Evolutionary conservation across 2,329 filamentous ascomycete species (phyloP), one percentile per base, ranked within the genome.

Genomic region (Penicillium thymicola): DNA sequence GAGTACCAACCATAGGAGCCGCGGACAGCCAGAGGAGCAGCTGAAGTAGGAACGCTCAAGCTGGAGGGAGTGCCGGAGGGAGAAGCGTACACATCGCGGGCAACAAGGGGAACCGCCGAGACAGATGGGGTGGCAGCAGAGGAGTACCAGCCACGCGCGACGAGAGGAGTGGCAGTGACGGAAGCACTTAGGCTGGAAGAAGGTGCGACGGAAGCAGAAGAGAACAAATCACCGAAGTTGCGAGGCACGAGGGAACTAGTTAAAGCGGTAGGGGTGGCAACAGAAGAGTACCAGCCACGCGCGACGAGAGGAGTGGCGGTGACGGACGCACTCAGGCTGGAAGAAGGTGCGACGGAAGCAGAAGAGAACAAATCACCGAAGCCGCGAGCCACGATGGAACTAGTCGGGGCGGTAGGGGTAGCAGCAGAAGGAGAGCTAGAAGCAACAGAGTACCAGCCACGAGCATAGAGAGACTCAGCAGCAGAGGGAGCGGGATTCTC

Each of bases 361-460:
- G 51, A 58, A 18, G 55, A 49, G 8, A n/a, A 48, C 55, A 46
- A 50, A 23, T 45, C 32, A 40, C 40, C 57, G 13, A 46, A 59
- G 10, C 55, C 41, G 7, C 63, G 61, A 40, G 61, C 59, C 40
- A 54, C 58, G 5, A 65, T 34, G 11, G 60, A 42, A 28, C 51
- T 38, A 23, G 49, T 38, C 18, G 53, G 45, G 34, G 42, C 51
- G n/a, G 51, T 37, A 38, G 48, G 23, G 14, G 45, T 25, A n/a
- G 41, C 41, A 23, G 36, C 18, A 27, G 44, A 46, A 16, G 48
- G 28, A 36, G 46, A 23, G 14, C 23, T 48, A 36, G 55, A 44
- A 21, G 52, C 27, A 46, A 45, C 38, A 46, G 57, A 28, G 25
- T 58, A 53, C 59, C 59, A 63, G 25, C 45, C 56, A 37, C 52